phyloP scores from a whole-genome alignment of 768 basidiomycete species.

The Russula dissimulans region DNA sequence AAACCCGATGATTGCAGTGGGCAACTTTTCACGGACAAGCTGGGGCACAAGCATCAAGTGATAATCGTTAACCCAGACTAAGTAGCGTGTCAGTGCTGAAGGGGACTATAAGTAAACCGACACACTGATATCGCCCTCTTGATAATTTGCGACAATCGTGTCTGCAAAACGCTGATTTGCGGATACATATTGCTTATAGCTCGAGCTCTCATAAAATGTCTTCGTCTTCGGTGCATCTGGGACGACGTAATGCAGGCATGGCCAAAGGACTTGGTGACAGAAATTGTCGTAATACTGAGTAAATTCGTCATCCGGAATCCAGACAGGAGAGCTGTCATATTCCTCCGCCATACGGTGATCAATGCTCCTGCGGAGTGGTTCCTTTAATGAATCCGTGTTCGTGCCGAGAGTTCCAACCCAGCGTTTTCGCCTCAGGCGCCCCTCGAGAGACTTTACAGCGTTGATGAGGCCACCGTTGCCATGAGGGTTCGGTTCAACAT shows the following conservation, averaged over 20 bases:
- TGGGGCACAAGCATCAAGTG: constrained; percentile 90
- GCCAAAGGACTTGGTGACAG: constrained; percentile 87
- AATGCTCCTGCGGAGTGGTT: constrained; percentile 47
- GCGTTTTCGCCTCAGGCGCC: constrained; percentile 39
- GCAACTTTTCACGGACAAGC: constrained; percentile 63
- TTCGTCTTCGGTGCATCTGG: constrained; percentile 85
- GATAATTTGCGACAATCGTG: constrained; percentile 67
- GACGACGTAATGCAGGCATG: constrained; percentile 76
- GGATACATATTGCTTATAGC: constrained; percentile 77
- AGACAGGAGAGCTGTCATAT: constrained; percentile 47
- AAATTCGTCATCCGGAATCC: constrained; percentile 78
- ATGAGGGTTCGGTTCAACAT: constrained; percentile 54
- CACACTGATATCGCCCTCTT: constrained; percentile 77
- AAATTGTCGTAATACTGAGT: constrained; percentile 77
- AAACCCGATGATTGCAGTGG: constrained; percentile 72
- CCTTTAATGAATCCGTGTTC: constrained; percentile 53
- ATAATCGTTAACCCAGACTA: constrained; percentile 89
- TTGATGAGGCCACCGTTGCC: constrained; percentile 82
- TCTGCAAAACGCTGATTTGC: constrained; percentile 90
- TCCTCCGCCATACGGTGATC: constrained; percentile 39
- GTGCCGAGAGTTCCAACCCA: constrained; percentile 72
- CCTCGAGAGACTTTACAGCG: constrained; percentile 56
- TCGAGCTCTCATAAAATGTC: constrained; percentile 63
- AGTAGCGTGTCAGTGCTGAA: not conserved
- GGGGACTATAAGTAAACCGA: not conserved